Conservation (phyloP, 108 stramenopile species). For the Discostella stelligeroides region DNA sequence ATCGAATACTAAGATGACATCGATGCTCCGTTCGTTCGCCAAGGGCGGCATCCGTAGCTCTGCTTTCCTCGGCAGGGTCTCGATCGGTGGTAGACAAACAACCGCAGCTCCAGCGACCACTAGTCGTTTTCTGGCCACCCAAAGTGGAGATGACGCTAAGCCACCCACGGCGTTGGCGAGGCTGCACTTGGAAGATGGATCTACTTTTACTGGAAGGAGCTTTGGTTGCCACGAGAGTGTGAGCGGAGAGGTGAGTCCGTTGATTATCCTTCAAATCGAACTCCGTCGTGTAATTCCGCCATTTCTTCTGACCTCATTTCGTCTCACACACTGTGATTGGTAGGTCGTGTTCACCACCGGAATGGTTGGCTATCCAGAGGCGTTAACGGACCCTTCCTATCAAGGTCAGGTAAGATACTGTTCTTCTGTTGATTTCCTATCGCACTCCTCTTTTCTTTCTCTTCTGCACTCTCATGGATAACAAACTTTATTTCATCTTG, state of each 20-base stretch:
- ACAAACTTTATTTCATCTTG: neutral
- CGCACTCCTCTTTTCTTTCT: too few species aligned
- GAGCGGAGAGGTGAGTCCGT: slow-evolving; percentile 84
- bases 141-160: slow-evolving; percentile 71
- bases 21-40: slow-evolving; percentile 42
- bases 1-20: slow-evolving; percentile 20
- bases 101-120: neutral
- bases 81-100: neutral
- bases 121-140: slow-evolving; percentile 51
- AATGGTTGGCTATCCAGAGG: slow-evolving; percentile 99
- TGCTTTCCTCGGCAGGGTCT: slow-evolving; percentile 10
- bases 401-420: slow-evolving; percentile 86
- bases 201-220: slow-evolving; percentile 65
- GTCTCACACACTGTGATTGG: neutral
- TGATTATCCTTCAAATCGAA: too few species aligned
- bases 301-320: too few species aligned
- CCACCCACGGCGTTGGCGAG: slow-evolving; percentile 74
- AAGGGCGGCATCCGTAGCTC: slow-evolving; percentile 19
- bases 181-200: slow-evolving; percentile 85
- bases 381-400: slow-evolving; percentile 98
- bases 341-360: slow-evolving; percentile 99
- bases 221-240: slow-evolving; percentile 74
- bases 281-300: too few species aligned
- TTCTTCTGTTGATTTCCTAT: neutral
- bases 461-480: too few species aligned